phyloP scores from a whole-genome alignment of 306 rosid genomes.

The Vigna hirtella region DNA sequence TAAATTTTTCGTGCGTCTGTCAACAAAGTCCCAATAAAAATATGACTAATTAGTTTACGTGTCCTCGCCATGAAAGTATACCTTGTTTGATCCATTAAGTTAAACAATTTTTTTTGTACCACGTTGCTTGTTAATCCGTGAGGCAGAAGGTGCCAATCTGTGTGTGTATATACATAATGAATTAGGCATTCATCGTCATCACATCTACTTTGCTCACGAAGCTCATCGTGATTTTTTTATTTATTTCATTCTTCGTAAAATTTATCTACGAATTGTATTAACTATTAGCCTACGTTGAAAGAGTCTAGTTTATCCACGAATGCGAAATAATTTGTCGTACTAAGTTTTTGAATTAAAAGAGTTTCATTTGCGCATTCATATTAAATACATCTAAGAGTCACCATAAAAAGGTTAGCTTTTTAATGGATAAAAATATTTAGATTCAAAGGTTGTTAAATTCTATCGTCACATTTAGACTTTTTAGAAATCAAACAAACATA shows the following conservation, averaged over 20 bases:
- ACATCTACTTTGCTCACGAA: background rate
- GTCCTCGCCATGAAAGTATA: constrained; percentile 38
- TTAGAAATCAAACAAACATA: no score
- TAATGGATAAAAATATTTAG: no score
- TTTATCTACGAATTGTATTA: background rate
- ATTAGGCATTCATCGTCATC: background rate
- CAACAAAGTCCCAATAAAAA: constrained; percentile 48
- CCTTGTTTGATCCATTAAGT: constrained; percentile 36
- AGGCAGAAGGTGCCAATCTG: background rate
- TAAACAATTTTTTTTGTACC: constrained; percentile 27
- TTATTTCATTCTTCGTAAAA: background rate
- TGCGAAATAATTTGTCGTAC: no score
- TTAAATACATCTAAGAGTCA: no score
- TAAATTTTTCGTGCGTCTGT: constrained; percentile 47
- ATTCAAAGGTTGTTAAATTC: no score
- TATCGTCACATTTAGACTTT: no score
- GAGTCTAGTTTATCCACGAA: background rate
- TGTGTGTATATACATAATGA: constrained; percentile 24
- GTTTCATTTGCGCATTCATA: no score
- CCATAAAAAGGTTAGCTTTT: no score
- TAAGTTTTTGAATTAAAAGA: no score
- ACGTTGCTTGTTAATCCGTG: constrained; percentile 40
- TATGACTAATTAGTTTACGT: constrained; percentile 46
- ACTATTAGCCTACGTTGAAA: background rate
- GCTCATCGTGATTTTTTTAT: background rate